phyloP scores from a whole-genome alignment of 768 basidiomycete species.

The Daedaleopsis sinensis region DNA sequence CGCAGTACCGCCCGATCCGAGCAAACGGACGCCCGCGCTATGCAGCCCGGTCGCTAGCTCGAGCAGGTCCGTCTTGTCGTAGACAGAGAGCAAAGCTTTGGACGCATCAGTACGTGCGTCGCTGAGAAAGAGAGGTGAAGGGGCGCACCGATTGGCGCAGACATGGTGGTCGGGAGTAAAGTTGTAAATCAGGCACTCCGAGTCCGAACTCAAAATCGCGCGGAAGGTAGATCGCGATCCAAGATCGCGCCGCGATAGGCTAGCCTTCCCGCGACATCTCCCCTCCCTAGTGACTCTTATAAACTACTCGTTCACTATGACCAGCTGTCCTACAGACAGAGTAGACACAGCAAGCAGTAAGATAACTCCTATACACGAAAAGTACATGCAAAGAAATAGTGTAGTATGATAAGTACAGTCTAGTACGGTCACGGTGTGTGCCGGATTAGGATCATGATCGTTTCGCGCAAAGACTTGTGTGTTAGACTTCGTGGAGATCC shows the following conservation, averaged over 20 bases:
- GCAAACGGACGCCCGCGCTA: constrained; percentile 78
- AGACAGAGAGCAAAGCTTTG: constrained; percentile 89
- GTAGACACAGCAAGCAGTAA: too few species aligned
- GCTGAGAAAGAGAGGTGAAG: background rate
- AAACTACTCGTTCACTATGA: background rate
- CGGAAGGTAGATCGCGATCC: background rate
- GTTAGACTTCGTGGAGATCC: background rate
- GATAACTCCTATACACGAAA: too few species aligned
- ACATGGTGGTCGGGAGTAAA: constrained; percentile 27
- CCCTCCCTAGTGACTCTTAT: background rate
- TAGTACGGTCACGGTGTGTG: too few species aligned
- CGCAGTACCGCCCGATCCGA: constrained; percentile 97
- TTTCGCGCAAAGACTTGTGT: too few species aligned
- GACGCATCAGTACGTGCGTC: constrained; percentile 4
- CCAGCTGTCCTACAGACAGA: too few species aligned
- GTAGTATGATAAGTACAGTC: too few species aligned
- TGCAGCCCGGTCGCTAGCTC: constrained; percentile 87
- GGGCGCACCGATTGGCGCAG: constrained; percentile 36
- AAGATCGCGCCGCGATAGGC: background rate
- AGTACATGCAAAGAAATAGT: too few species aligned
- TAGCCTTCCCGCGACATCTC: background rate
- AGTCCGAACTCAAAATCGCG: background rate
- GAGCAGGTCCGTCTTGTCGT: constrained; percentile 90
- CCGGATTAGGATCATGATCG: too few species aligned
- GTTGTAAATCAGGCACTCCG: background rate